phyloP scores from a whole-genome alignment of 1,284 basidiomycete genomes.

The Cutaneotrichosporon dermatis region DNA sequence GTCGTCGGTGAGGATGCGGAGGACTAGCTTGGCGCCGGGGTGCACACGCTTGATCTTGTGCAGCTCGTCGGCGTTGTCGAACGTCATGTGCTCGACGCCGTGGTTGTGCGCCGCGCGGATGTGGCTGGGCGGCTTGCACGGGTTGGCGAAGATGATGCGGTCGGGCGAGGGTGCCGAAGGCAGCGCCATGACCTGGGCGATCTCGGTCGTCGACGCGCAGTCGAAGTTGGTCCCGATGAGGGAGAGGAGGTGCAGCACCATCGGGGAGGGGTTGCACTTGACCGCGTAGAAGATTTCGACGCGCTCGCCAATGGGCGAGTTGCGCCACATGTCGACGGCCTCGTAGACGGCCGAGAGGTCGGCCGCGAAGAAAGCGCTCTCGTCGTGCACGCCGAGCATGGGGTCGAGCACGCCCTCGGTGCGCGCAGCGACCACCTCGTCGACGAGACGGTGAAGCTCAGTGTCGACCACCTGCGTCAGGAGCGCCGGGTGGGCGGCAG shows the following conservation, averaged over 20 bases:
- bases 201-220: conserved; percentile 96
- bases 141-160: conserved; percentile 96
- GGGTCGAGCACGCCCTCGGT: conserved; percentile 13
- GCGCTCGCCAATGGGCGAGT: conserved; percentile 63
- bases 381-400: conserved; percentile 47
- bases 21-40: conserved; percentile 77
- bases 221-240: conserved; percentile 90
- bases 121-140: conserved; percentile 94
- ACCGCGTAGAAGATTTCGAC: conserved; percentile 93
- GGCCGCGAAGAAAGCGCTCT: conserved; percentile 93
- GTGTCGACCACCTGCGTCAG: conserved; percentile 26
- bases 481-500: conserved; percentile 22
- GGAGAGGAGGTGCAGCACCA: conserved; percentile 83
- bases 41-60: conserved; percentile 84
- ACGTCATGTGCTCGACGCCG: conserved; percentile 90
- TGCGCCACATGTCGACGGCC: conserved; percentile 80
- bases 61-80: conserved; percentile 97
- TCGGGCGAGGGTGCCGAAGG: conserved; percentile 53
- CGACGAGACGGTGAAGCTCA: conserved; percentile 34
- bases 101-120: conserved; percentile 74
- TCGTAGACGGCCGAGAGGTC: conserved; percentile 84
- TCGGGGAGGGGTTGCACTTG: conserved; percentile 97
- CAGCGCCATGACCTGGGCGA: conserved; percentile 71
- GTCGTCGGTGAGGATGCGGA: conserved; percentile 96
- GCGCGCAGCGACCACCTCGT: conserved; percentile 30